phyloP scores from a whole-genome alignment of 345 rosid genomes.

The Corymbia maculata region DNA sequence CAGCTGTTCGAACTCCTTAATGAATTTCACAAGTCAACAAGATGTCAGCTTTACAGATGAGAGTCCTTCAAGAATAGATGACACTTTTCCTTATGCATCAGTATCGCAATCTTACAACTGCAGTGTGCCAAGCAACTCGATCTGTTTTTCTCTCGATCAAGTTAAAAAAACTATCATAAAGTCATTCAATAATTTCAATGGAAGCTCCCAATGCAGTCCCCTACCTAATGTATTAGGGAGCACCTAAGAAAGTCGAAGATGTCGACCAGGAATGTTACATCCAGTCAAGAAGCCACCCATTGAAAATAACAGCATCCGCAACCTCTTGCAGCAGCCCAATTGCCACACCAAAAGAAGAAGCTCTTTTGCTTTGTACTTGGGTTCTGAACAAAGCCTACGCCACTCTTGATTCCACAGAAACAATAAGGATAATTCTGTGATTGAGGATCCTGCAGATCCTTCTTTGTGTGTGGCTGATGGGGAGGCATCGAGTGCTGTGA shows the following conservation, averaged over 20 bases:
- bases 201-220: neutral
- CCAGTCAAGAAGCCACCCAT: slow-evolving; percentile 25
- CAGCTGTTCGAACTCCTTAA: neutral
- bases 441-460: slow-evolving; percentile 2
- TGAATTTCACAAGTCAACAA: neutral
- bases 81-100: neutral
- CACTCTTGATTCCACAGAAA: slow-evolving; percentile 33
- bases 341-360: slow-evolving; percentile 34
- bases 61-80: neutral
- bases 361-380: slow-evolving; percentile 28
- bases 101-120: neutral
- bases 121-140: neutral
- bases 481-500: slow-evolving; percentile 2
- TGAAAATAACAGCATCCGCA: slow-evolving; percentile 22
- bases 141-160: neutral
- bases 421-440: slow-evolving; percentile 19
- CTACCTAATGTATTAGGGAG: neutral
- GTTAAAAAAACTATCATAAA: neutral
- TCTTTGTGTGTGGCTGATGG: slow-evolving; percentile 1
- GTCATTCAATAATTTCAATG: neutral
- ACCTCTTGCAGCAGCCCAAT: slow-evolving; percentile 26
- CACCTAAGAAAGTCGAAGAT: neutral
- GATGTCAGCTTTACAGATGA: slow-evolving; percentile 23
- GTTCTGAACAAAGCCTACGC: slow-evolving; percentile 17
- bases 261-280: neutral